Evolutionary conservation across 176 grass and related monocot genomes (phyloP).

Genomic region (Otatea glauca): DNA sequence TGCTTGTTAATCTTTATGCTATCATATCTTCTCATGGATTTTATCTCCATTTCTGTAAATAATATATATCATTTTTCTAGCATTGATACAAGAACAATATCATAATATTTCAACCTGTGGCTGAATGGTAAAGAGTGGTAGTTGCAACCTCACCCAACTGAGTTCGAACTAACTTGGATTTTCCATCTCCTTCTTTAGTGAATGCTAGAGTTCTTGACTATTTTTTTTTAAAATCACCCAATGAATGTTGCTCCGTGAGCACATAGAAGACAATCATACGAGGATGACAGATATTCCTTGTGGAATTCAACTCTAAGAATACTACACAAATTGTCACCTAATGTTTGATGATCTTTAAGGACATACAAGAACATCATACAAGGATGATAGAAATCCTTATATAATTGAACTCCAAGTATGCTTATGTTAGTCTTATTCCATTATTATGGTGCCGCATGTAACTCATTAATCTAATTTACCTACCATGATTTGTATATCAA

Average conservation of each 20-base stretch:
- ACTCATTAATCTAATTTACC: not conserved
- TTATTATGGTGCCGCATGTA: not conserved
- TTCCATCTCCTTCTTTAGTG: not conserved
- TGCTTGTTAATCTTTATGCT: too few relatives aligned
- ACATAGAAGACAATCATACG: not conserved
- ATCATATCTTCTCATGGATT: too few relatives aligned
- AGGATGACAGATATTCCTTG: not conserved
- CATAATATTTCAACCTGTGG: too few relatives aligned
- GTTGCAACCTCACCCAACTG: not conserved
- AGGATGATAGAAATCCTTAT: constrained; percentile 26
- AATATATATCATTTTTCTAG: too few relatives aligned
- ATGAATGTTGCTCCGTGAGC: not conserved
- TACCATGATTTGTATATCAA: constrained; percentile 31
- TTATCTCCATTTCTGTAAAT: too few relatives aligned
- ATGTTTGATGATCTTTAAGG: constrained; percentile 30
- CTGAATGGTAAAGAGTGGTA: not conserved
- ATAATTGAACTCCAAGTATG: not conserved
- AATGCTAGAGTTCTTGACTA: not conserved
- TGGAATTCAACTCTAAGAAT: not conserved
- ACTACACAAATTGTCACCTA: constrained; percentile 5
- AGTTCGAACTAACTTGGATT: not conserved
- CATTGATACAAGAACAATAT: too few relatives aligned
- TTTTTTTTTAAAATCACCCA: not conserved
- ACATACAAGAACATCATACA: constrained; percentile 30
- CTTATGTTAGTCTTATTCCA: constrained; percentile 10